Percentiles rank a stretch among this genome's conserved stretches.
These are phyloP conservation scores for Candida corydali DNA, from an alignment of 805 yeast genomes.

Conservation along the genomic window DNA sequence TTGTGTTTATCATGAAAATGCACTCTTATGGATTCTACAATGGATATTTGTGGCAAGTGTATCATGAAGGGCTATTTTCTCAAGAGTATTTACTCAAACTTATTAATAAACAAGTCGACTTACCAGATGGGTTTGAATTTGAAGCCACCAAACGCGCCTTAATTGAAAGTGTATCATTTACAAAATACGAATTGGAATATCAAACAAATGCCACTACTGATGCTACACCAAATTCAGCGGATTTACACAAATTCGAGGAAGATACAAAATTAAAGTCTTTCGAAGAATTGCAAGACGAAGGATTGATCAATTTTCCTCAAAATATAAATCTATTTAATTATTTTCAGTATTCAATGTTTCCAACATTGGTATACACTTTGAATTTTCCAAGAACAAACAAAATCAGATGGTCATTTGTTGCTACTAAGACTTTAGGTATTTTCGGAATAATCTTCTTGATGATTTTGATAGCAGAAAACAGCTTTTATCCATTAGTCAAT, in stretches of 20 bases:
- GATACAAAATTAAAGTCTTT: constrained; percentile 6
- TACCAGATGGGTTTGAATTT: constrained; percentile 21
- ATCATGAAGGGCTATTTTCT: constrained; percentile 51
- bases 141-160: constrained; percentile 25
- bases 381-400: constrained; percentile 72
- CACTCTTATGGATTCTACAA: constrained; percentile 91
- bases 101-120: constrained; percentile 18
- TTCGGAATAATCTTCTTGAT: constrained; percentile 83
- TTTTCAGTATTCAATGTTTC: constrained; percentile 80
- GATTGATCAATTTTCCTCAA: constrained; percentile 53
- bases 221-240: constrained; percentile 3
- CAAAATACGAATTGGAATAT: constrained; percentile 63
- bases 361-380: constrained; percentile 80
- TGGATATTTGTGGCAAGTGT: constrained; percentile 77
- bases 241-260: constrained; percentile 10
- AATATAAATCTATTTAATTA: constrained; percentile 65
- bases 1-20: constrained; percentile 90
- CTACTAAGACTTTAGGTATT: constrained; percentile 68
- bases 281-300: constrained; percentile 9
- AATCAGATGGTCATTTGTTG: constrained; percentile 67
- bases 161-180: constrained; percentile 56
- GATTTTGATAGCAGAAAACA: constrained; percentile 74
- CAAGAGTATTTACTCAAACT: constrained; percentile 39
- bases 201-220: constrained; percentile 40
- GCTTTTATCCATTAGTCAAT: constrained; percentile 69